Evolutionary conservation across 2,329 filamentous ascomycete genomes (phyloP).

Genomic region (Lomentospora prolificans): DNA sequence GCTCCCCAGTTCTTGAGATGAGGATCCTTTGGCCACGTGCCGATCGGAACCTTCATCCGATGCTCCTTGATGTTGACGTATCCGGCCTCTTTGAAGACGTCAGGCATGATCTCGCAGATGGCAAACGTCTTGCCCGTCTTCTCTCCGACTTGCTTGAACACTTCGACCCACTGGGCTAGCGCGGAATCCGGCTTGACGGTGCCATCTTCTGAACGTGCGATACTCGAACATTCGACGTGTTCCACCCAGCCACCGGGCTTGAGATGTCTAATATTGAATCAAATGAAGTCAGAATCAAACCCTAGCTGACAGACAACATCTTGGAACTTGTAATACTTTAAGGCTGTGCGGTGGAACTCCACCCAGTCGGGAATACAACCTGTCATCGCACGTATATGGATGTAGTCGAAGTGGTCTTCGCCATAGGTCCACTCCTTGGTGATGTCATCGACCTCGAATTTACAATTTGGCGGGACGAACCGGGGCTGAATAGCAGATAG

Average conservation of each 20-base stretch:
- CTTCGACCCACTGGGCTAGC: constrained; percentile 14
- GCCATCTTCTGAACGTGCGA: constrained; percentile 17
- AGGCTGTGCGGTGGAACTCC: constrained; percentile 35
- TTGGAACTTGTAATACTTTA: constrained; percentile 23
- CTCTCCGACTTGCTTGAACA: constrained; percentile 12
- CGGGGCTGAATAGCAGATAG: constrained; percentile 48
- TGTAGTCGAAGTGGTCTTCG: constrained; percentile 42
- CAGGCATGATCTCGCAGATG: constrained; percentile 6
- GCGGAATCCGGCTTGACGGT: constrained; percentile 14
- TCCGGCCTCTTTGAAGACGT: constrained; percentile 13
- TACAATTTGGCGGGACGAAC: constrained; percentile 50
- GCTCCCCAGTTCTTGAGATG: constrained; percentile 18
- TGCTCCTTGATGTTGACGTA: constrained; percentile 8
- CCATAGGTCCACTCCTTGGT: constrained; percentile 39
- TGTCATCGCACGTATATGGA: constrained; percentile 45
- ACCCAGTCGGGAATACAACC: constrained; percentile 45
- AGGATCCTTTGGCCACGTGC: constrained; percentile 21
- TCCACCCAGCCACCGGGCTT: constrained; percentile 20
- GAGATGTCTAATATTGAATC: background rate
- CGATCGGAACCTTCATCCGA: constrained; percentile 11
- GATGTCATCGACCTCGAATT: constrained; percentile 55
- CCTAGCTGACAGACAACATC: too few species aligned
- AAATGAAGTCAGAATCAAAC: too few species aligned
- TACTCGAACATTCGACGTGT: constrained; percentile 11
- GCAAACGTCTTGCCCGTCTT: constrained; percentile 16